phyloP scores from a whole-genome alignment of 257 asterid genomes.

The Mentha longifolia region DNA sequence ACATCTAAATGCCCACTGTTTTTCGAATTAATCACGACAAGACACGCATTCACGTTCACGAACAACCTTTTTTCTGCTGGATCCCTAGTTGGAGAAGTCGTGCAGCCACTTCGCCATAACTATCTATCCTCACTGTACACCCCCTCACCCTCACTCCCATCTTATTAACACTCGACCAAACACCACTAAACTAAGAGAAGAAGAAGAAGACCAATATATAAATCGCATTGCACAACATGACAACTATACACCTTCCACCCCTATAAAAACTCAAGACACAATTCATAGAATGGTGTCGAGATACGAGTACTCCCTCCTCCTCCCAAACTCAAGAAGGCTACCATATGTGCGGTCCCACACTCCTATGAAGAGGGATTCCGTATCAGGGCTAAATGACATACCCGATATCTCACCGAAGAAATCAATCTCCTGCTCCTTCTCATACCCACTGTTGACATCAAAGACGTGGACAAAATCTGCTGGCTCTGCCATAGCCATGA shows the following conservation, averaged over 20 bases:
- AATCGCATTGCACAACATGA: slow-evolving; percentile 23
- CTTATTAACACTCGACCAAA: slow-evolving; percentile 31
- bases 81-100: neutral
- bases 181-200: slow-evolving; percentile 27
- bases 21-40: neutral
- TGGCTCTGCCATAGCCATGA: slow-evolving; percentile 98
- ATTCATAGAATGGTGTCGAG: slow-evolving; percentile 58
- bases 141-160: slow-evolving; percentile 34
- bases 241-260: slow-evolving; percentile 38
- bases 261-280: slow-evolving; percentile 11
- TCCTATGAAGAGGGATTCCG: slow-evolving; percentile 85
- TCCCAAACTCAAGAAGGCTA: slow-evolving; percentile 83
- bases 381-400: slow-evolving; percentile 85
- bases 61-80: neutral
- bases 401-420: slow-evolving; percentile 98
- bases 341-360: slow-evolving; percentile 95
- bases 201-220: slow-evolving; percentile 4
- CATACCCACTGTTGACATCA: slow-evolving; percentile 71
- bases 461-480: slow-evolving; percentile 91
- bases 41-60: neutral
- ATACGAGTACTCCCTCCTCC: slow-evolving; percentile 72
- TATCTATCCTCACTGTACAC: slow-evolving; percentile 52
- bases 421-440: slow-evolving; percentile 83
- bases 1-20: neutral
- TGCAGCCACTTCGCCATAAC: neutral